Conservation (phyloP, 2,329 filamentous ascomycete genomes). For the Mycosphaerella arachidis region DNA sequence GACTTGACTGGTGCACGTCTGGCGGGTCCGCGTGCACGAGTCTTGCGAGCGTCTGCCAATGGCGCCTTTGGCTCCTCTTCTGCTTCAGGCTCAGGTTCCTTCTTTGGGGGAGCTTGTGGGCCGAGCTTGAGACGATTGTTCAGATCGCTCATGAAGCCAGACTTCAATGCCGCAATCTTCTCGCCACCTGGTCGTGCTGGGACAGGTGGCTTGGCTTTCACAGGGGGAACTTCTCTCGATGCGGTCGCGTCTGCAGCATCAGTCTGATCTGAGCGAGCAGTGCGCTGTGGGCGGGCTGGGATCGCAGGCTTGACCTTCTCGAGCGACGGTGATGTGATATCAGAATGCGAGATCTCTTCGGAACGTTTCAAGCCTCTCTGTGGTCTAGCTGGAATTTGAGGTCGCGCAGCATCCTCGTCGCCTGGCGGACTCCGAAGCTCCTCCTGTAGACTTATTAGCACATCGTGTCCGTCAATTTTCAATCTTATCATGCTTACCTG, state of each 20-base stretch:
- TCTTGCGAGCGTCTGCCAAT: conserved; percentile 84
- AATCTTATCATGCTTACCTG: not conserved
- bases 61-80: conserved; percentile 68
- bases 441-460: conserved; percentile 24
- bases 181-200: conserved; percentile 71
- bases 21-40: conserved; percentile 81
- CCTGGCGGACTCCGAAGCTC: conserved; percentile 29
- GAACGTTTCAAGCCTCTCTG: conserved; percentile 28
- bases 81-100: conserved; percentile 58
- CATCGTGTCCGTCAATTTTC: not conserved
- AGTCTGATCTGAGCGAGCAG: not conserved
- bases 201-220: conserved; percentile 75
- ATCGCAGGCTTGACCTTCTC: conserved; percentile 69
- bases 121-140: conserved; percentile 85
- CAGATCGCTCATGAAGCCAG: conserved; percentile 86
- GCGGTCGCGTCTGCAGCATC: not conserved
- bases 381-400: conserved; percentile 31
- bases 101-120: conserved; percentile 68
- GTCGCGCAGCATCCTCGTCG: conserved; percentile 16
- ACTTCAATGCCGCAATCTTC: conserved; percentile 88
- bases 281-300: not conserved
- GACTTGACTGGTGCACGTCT: conserved; percentile 64
- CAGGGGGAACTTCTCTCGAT: not conserved
- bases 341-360: conserved; percentile 29
- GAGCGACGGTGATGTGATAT: conserved; percentile 35